A percentile compares a stretch with the other conserved stretches of the same genome.
Conservation (phyloP, 441 rosid species). For the Manihot esculenta region DNA sequence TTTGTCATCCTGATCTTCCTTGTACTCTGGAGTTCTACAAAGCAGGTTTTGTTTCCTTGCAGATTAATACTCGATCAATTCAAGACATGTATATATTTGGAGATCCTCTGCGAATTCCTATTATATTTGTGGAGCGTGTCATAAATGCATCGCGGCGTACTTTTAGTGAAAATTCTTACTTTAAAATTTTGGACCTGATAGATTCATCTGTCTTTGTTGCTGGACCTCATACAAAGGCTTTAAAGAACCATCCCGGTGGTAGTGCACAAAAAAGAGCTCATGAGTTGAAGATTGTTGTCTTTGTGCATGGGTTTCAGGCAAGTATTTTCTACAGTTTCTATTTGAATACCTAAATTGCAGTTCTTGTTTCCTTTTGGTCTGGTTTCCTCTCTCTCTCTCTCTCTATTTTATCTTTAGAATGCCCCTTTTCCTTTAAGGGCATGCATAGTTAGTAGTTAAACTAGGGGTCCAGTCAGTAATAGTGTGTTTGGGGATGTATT, state of each 20-base stretch:
- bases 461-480: background rate
- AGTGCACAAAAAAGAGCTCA: slow-evolving; percentile 37
- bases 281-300: slow-evolving; percentile 68
- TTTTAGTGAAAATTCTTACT: slow-evolving; percentile 67
- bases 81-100: slow-evolving; percentile 91
- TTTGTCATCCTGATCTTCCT: slow-evolving; percentile 12
- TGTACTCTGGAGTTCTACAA: slow-evolving; percentile 8
- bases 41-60: slow-evolving; percentile 34
- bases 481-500: background rate
- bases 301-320: slow-evolving; percentile 99
- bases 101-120: slow-evolving; percentile 77
- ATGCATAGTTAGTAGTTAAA: background rate
- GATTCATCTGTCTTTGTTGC: slow-evolving; percentile 33
- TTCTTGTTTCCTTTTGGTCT: background rate
- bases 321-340: slow-evolving; percentile 18
- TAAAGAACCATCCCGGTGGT: slow-evolving; percentile 29
- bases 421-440: background rate
- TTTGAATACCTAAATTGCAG: background rate
- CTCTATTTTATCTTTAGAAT: background rate
- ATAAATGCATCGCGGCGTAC: slow-evolving; percentile 74
- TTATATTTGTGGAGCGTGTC: slow-evolving; percentile 77
- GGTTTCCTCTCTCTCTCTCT: background rate
- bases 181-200: slow-evolving; percentile 55
- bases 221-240: slow-evolving; percentile 30
- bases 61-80: slow-evolving; percentile 80